Percentiles rank a stretch among this genome's conserved stretches.
These are phyloP conservation scores for Lathyrus tuberosus DNA, from an alignment of 306 rosid species.

Conservation along the genomic window DNA sequence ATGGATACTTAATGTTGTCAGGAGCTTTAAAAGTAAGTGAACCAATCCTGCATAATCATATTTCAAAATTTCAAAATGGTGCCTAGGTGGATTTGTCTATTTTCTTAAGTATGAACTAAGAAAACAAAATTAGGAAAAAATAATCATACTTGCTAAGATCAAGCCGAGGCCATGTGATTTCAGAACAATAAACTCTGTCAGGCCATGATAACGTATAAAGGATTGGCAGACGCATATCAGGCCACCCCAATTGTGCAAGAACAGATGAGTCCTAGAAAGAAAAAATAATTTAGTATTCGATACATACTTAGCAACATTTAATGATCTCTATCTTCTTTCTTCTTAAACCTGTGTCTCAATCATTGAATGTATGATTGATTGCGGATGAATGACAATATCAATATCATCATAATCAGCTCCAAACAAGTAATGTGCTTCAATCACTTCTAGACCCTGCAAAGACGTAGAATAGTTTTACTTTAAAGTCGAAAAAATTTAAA, in stretches of 20 bases:
- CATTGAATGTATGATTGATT: constrained; percentile 97
- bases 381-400: constrained; percentile 94
- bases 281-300: constrained; percentile 13
- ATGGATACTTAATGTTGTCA: constrained; percentile 91
- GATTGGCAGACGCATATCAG: constrained; percentile 98
- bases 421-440: constrained; percentile 95
- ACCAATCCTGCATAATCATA: constrained; percentile 77
- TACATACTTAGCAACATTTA: constrained; percentile 4
- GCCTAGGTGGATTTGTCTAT: constrained; percentile 19
- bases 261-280: constrained; percentile 87
- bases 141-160: constrained; percentile 89
- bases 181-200: constrained; percentile 88
- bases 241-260: constrained; percentile 97
- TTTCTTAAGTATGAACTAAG: constrained; percentile 1
- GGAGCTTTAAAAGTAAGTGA: constrained; percentile 90
- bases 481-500: constrained; percentile 38
- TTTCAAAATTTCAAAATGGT: constrained; percentile 23
- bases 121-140: constrained; percentile 40
- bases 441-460: constrained; percentile 91
- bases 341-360: constrained; percentile 84
- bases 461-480: constrained; percentile 32
- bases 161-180: constrained; percentile 98
- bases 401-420: constrained; percentile 93
- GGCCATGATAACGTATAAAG: constrained; percentile 99
- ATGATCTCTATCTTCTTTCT: not conserved